A percentile compares a stretch with the other conserved stretches of the same genome.
Conservation (phyloP, 139 green algal species). For the Yamagishiella unicocca region DNA sequence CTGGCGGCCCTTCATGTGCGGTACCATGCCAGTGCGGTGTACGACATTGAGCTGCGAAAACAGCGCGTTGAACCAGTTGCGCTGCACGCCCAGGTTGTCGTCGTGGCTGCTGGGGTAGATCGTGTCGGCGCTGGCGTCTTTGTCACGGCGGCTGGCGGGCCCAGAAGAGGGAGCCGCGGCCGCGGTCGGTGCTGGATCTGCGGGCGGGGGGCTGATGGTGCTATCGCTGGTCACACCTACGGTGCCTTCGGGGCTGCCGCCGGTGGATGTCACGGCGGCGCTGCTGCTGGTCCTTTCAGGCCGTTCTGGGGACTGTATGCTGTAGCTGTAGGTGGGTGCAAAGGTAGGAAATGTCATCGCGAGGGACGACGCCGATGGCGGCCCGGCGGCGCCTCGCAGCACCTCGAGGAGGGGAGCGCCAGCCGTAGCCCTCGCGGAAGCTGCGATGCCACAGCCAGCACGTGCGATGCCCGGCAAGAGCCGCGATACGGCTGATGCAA, state of each 20-base stretch:
- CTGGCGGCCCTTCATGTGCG: slow-evolving; percentile 34
- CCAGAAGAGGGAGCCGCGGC: background rate
- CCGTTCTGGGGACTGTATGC: no score
- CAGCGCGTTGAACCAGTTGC: slow-evolving; percentile 45
- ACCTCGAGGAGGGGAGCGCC: background rate
- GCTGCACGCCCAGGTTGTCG: slow-evolving; percentile 37
- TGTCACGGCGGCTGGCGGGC: slow-evolving; percentile 10
- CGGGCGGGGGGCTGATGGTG: no score
- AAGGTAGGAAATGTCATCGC: no score
- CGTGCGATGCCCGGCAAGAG: background rate
- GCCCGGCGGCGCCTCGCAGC: background rate
- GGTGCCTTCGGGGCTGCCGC: no score
- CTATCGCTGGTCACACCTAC: no score
- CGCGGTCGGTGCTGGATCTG: no score
- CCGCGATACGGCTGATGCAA: background rate
- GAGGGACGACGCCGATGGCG: no score
- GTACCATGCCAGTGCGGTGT: slow-evolving; percentile 11
- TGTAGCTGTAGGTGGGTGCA: no score
- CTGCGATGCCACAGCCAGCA: background rate
- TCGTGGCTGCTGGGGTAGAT: slow-evolving; percentile 17
- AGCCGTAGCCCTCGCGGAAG: background rate
- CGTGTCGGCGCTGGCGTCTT: background rate
- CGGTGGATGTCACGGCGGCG: no score
- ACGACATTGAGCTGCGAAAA: slow-evolving; percentile 31
- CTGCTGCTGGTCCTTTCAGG: no score